phyloP scores from a whole-genome alignment of 139 green algal species.

The Microglena sp. region DNA sequence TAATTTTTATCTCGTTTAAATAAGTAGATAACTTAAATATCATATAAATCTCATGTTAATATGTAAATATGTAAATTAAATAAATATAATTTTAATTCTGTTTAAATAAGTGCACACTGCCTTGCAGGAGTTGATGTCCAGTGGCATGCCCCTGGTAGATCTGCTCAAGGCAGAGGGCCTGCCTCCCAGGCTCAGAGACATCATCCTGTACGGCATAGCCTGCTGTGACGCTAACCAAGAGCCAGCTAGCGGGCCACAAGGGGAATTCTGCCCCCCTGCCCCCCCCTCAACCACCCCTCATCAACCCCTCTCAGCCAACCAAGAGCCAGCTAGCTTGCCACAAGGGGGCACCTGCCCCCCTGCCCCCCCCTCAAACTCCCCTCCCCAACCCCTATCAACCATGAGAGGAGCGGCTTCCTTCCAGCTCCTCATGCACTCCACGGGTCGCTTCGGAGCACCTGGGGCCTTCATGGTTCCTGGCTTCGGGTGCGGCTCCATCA shows the following conservation, averaged over 20 bases:
- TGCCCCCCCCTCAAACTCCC: neutral
- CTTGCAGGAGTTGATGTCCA: slow-evolving; percentile 4
- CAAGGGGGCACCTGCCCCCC: neutral
- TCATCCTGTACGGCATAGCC: slow-evolving; percentile 56
- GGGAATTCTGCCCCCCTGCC: neutral
- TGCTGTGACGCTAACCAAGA: slow-evolving; percentile 23
- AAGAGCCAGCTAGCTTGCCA: neutral
- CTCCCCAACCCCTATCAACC: neutral
- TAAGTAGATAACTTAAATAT: too few species aligned
- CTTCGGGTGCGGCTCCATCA: slow-evolving; percentile 56
- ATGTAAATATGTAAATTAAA: too few species aligned
- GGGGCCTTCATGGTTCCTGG: slow-evolving; percentile 55
- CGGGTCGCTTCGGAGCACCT: slow-evolving; percentile 28
- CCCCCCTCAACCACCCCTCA: neutral
- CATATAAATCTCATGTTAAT: too few species aligned
- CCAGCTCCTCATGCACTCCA: slow-evolving; percentile 35
- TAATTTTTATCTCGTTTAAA: too few species aligned
- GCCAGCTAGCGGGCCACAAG: too few species aligned
- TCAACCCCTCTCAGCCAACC: neutral
- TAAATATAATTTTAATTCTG: too few species aligned
- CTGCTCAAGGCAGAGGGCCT: slow-evolving; percentile 28
- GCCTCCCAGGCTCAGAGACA: slow-evolving; percentile 31
- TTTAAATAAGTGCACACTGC: too few species aligned
- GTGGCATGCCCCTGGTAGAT: slow-evolving; percentile 9
- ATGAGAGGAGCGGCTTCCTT: slow-evolving; percentile 14